These are phyloP conservation scores for Dendrobium huoshanense DNA, from an alignment of 106 monocot species.

Conservation along the genomic window DNA sequence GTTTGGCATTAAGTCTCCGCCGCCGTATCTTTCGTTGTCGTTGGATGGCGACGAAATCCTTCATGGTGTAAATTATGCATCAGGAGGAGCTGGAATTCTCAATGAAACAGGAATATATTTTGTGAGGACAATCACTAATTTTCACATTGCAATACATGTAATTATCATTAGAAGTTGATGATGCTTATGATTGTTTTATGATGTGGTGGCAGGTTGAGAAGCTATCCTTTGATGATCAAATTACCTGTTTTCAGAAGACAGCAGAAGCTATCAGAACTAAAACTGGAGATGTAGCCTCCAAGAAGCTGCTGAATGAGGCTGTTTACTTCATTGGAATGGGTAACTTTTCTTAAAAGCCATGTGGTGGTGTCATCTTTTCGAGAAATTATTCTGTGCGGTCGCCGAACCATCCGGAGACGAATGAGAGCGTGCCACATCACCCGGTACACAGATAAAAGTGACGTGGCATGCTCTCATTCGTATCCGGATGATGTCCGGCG, in stretches of 20 bases:
- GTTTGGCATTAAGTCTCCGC: conserved; percentile 60
- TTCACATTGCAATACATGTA: not conserved
- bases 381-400: not conserved
- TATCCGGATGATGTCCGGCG: too few relatives aligned
- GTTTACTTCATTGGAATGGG: conserved; percentile 63
- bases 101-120: conserved; percentile 82
- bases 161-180: too few relatives aligned
- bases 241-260: conserved; percentile 53
- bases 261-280: conserved; percentile 37
- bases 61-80: conserved; percentile 69
- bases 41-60: conserved; percentile 45
- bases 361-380: too few relatives aligned
- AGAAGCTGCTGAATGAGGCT: conserved; percentile 48
- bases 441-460: too few relatives aligned
- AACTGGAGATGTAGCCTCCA: conserved; percentile 43
- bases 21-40: conserved; percentile 58
- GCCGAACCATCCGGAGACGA: too few relatives aligned
- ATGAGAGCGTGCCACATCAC: too few relatives aligned
- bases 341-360: too few relatives aligned
- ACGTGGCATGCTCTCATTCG: too few relatives aligned
- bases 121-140: conserved; percentile 22
- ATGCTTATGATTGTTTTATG: not conserved
- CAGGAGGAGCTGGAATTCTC: conserved; percentile 82
- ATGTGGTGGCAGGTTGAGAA: conserved; percentile 51
- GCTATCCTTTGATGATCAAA: conserved; percentile 76